A percentile compares a stretch with the other conserved stretches of the same genome.
These are phyloP conservation scores for Vigna angularis DNA, from an alignment of 306 rosid species.

Conservation along the genomic window DNA sequence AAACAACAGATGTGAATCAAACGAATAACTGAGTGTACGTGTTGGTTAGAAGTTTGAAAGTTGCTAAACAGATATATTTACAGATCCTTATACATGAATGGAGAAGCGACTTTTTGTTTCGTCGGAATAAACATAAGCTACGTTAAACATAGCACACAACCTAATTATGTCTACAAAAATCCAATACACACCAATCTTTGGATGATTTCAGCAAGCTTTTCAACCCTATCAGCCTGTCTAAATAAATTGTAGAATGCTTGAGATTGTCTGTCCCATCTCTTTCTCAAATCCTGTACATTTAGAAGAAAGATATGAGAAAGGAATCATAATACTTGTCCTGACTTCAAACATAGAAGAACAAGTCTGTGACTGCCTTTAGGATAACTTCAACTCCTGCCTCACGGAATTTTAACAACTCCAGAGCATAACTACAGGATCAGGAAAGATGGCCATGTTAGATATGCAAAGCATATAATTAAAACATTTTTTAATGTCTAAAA, in stretches of 20 bases:
- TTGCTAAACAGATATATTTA: neutral
- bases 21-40: neutral
- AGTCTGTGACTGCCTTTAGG: conserved; percentile 64
- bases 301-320: conserved; percentile 49
- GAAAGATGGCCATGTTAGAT: conserved; percentile 46
- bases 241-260: conserved; percentile 92
- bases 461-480: conserved; percentile 33
- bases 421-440: conserved; percentile 77
- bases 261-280: conserved; percentile 91
- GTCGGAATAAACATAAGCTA: neutral
- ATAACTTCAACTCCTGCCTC: conserved; percentile 98
- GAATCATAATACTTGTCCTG: conserved; percentile 33
- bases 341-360: conserved; percentile 33
- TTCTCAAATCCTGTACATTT: conserved; percentile 72
- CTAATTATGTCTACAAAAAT: conserved; percentile 25
- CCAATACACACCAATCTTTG: conserved; percentile 68
- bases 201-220: conserved; percentile 87
- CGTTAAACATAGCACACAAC: neutral
- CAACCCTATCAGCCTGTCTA: conserved; percentile 98
- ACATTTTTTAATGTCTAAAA: conserved; percentile 11
- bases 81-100: neutral
- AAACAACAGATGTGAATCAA: conserved; percentile 39
- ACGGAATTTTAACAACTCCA: conserved; percentile 92
- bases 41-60: neutral
- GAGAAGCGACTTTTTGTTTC: neutral